Evolutionary conservation across 805 yeast genomes (phyloP).

Genomic region (Yamadazyma nakazawae): DNA sequence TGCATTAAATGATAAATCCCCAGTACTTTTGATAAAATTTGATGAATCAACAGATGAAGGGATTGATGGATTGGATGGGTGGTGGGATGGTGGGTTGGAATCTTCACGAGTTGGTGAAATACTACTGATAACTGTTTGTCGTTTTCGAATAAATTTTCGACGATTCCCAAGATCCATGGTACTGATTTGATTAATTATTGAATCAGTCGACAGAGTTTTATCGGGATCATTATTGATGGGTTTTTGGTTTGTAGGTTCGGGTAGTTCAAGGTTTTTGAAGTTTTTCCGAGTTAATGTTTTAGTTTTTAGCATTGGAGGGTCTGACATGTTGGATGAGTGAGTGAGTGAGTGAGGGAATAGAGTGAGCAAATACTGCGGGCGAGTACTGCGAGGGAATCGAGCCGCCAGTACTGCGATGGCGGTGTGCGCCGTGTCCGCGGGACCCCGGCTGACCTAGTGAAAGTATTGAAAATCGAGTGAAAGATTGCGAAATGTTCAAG

Average conservation of each 20-base stretch:
- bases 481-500: no score
- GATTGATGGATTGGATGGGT: not conserved
- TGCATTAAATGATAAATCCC: slow-evolving; percentile 22
- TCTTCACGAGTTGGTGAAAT: slow-evolving; percentile 40
- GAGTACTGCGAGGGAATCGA: no score
- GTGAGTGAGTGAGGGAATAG: no score
- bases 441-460: no score
- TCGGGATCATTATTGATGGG: slow-evolving; percentile 21
- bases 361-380: no score
- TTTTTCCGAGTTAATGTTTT: slow-evolving; percentile 40
- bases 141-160: slow-evolving; percentile 19
- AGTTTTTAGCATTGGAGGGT: slow-evolving; percentile 22
- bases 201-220: slow-evolving; percentile 18
- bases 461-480: no score
- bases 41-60: not conserved
- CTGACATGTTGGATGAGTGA: slow-evolving; percentile 3
- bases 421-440: no score
- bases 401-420: no score
- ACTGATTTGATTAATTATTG: slow-evolving; percentile 26
- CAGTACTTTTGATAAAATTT: slow-evolving; percentile 11
- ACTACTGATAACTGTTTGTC: slow-evolving; percentile 42
- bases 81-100: slow-evolving; percentile 4
- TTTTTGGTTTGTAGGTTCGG: not conserved
- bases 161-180: slow-evolving; percentile 19
- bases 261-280: slow-evolving; percentile 28